A percentile compares a stretch with the other conserved stretches of the same genome.
Evolutionary conservation across 306 rosid genomes (phyloP).

Genomic region (Crataegus laevigata): DNA sequence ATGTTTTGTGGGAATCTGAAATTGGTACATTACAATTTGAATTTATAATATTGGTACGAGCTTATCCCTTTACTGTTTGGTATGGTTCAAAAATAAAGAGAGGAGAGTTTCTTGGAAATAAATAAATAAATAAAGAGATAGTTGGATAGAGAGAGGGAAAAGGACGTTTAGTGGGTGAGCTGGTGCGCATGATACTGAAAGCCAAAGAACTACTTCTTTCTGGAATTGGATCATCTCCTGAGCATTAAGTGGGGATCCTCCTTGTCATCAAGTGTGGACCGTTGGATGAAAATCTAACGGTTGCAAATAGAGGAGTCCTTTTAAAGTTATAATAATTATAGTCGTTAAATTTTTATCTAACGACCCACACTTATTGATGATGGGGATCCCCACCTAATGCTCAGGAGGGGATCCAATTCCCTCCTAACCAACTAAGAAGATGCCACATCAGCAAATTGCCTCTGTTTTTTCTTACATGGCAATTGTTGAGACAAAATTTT

Average conservation of each 20-base stretch:
- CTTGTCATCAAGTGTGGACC: too few relatives aligned
- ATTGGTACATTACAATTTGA: not conserved
- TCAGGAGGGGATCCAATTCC: too few relatives aligned
- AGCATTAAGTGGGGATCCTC: too few relatives aligned
- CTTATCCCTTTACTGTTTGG: not conserved
- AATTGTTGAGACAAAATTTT: not conserved
- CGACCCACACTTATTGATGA: too few relatives aligned
- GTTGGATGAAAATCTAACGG: too few relatives aligned
- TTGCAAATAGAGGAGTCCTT: too few relatives aligned
- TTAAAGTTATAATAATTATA: too few relatives aligned
- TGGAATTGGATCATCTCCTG: too few relatives aligned
- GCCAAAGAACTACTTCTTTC: constrained; percentile 35
- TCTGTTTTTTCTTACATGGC: not conserved
- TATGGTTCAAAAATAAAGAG: not conserved
- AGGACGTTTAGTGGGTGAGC: constrained; percentile 34
- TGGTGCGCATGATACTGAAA: constrained; percentile 55
- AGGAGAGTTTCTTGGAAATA: too few relatives aligned
- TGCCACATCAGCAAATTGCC: not conserved
- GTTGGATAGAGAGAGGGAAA: not conserved
- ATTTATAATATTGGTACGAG: not conserved
- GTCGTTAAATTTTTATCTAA: too few relatives aligned
- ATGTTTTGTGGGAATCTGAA: not conserved
- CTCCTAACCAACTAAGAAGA: constrained; percentile 17
- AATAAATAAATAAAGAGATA: not conserved
- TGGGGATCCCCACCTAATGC: too few relatives aligned